A percentile compares a stretch with the other conserved stretches of the same genome.
These are phyloP conservation scores for Pseudopyrenochaeta lycopersici DNA, from an alignment of 2,329 filamentous ascomycete genomes.

Conservation along the genomic window DNA sequence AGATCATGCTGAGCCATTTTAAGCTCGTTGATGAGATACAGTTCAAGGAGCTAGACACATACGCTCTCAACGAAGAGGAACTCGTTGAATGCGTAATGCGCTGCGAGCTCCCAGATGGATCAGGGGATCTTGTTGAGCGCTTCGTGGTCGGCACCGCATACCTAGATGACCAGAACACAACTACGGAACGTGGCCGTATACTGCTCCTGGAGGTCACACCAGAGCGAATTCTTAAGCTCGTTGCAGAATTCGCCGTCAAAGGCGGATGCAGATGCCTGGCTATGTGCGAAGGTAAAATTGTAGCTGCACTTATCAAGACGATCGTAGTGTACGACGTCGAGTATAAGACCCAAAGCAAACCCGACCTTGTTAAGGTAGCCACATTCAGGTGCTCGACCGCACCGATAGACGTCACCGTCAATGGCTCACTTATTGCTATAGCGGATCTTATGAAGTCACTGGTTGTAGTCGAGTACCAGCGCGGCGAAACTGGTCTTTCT, in stretches of 20 bases:
- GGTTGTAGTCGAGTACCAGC: conserved; percentile 76
- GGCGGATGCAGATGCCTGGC: conserved; percentile 83
- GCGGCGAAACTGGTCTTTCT: conserved; percentile 64
- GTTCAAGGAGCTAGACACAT: conserved; percentile 80
- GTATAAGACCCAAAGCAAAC: conserved; percentile 62
- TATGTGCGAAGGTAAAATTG: conserved; percentile 75
- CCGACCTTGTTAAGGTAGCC: conserved; percentile 72
- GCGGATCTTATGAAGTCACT: conserved; percentile 95
- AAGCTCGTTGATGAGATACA: conserved; percentile 89
- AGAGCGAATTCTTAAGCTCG: conserved; percentile 75
- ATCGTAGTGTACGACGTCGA: conserved; percentile 68
- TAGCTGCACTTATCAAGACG: conserved; percentile 90
- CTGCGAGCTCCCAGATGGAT: conserved; percentile 72
- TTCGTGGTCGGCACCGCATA: conserved; percentile 94
- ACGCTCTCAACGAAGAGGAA: conserved; percentile 72
- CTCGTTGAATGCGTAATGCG: conserved; percentile 86
- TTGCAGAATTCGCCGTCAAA: conserved; percentile 74
- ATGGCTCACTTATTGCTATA: conserved; percentile 79
- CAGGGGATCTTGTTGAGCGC: conserved; percentile 70
- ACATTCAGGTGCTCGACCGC: conserved; percentile 84
- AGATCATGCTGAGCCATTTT: conserved; percentile 81
- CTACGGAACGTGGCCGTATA: conserved; percentile 74
- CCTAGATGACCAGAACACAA: conserved; percentile 67
- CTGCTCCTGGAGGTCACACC: conserved; percentile 84
- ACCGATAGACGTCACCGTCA: conserved; percentile 81